Evolutionary conservation across 768 basidiomycete species (phyloP).

Genomic region (Suillus subluteus): DNA sequence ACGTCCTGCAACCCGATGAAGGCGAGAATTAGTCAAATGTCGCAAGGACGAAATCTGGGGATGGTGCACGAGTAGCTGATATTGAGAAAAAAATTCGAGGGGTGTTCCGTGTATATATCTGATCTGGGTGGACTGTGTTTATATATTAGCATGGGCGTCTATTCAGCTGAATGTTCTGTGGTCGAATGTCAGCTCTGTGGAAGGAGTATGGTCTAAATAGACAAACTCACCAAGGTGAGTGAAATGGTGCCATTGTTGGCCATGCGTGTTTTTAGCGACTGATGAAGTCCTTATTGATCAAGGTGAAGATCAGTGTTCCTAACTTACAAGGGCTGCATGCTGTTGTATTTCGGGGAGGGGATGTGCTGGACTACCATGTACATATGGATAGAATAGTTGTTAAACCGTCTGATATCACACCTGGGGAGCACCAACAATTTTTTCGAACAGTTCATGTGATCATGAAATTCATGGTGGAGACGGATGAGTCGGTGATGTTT

Average conservation of each 20-base stretch:
- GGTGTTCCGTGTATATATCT: conserved; percentile 98
- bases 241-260: conserved; percentile 83
- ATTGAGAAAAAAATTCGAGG: conserved; percentile 84
- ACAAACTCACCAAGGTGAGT: conserved; percentile 70
- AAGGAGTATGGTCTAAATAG: not conserved
- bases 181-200: conserved; percentile 13
- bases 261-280: conserved; percentile 20
- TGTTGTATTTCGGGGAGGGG: not conserved
- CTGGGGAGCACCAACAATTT: not conserved
- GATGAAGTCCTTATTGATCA: not conserved
- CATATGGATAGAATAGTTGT: not conserved
- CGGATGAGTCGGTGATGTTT: not conserved
- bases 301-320: not conserved
- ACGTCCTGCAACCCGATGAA: conserved; percentile 96
- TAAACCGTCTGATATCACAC: not conserved
- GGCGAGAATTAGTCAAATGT: conserved; percentile 68
- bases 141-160: conserved; percentile 75
- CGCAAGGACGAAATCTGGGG: not conserved
- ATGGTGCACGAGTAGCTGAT: conserved; percentile 36
- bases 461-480: not conserved
- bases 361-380: not conserved
- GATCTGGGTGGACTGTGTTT: too few relatives aligned
- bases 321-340: not conserved
- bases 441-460: not conserved
- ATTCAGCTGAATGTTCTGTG: conserved; percentile 88